Evolutionary conservation across 177 flowering plant species (phyloP).

Genomic region (Vitis hybrid): DNA sequence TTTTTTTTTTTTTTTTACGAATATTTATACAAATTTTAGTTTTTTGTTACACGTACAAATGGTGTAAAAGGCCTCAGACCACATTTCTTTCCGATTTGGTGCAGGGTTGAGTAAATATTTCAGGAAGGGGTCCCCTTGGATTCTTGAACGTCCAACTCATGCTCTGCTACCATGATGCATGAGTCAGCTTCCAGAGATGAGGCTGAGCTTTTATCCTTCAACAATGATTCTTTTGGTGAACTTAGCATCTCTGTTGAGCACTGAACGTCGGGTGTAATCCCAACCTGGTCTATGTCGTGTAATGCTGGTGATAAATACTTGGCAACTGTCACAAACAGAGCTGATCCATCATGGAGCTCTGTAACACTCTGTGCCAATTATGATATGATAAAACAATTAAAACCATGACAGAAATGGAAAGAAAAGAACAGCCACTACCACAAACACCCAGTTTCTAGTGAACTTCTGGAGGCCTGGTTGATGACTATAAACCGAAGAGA

Average conservation of each 20-base stretch:
- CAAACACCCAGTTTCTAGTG: no score
- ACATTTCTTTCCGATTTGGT: neutral
- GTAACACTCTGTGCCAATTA: conserved; percentile 80
- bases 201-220: conserved; percentile 34
- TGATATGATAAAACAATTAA: neutral
- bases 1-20: neutral
- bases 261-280: conserved; percentile 84
- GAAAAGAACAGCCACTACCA: neutral
- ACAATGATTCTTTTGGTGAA: conserved; percentile 34
- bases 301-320: conserved; percentile 89
- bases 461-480: no score
- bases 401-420: neutral
- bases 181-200: conserved; percentile 92
- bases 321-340: conserved; percentile 89
- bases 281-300: conserved; percentile 93
- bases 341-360: conserved; percentile 92
- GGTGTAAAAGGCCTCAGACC: neutral
- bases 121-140: conserved; percentile 85
- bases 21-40: neutral
- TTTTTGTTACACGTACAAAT: neutral
- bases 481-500: neutral
- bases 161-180: conserved; percentile 92
- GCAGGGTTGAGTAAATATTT: conserved; percentile 4
- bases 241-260: conserved; percentile 79
- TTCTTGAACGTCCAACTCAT: conserved; percentile 74